Percentiles rank a stretch among this genome's conserved stretches.
Conservation (phyloP, 768 basidiomycete genomes). For the Kondoa subrosea region DNA sequence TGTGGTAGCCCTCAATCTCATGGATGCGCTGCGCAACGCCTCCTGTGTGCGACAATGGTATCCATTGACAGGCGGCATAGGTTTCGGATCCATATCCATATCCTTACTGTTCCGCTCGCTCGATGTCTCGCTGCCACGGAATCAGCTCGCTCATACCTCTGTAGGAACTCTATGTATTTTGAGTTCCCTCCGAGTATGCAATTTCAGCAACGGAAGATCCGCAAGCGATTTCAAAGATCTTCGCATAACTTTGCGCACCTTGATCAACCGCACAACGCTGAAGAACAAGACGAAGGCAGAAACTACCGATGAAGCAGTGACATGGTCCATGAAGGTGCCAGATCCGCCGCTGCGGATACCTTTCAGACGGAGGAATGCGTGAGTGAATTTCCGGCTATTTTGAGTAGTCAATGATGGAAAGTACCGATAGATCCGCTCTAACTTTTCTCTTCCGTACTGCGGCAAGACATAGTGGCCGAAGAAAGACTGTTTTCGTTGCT, state of each 20-base stretch:
- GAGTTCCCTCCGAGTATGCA: not conserved
- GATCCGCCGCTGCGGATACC: not conserved
- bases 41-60: not conserved
- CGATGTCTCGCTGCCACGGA: slow-evolving; percentile 43
- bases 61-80: slow-evolving; percentile 41
- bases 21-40: slow-evolving; percentile 17
- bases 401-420: not conserved
- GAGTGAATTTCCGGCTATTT: not conserved
- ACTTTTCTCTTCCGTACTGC: not conserved
- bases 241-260: not conserved
- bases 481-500: not conserved
- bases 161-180: not conserved
- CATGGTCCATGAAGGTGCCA: not conserved
- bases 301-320: not conserved
- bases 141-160: slow-evolving; percentile 31
- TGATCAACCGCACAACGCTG: not conserved
- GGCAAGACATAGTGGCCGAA: not conserved
- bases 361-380: not conserved
- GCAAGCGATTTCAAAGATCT: not conserved
- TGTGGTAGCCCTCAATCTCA: slow-evolving; percentile 37
- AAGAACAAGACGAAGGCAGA: not conserved
- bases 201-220: not conserved
- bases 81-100: slow-evolving; percentile 46
- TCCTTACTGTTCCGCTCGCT: slow-evolving; percentile 52
- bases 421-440: not conserved